Evolutionary conservation across 2,329 filamentous ascomycete species (phyloP), one percentile per base, ranked within the genome.

Genomic region (Sordariomycetes sp.): DNA sequence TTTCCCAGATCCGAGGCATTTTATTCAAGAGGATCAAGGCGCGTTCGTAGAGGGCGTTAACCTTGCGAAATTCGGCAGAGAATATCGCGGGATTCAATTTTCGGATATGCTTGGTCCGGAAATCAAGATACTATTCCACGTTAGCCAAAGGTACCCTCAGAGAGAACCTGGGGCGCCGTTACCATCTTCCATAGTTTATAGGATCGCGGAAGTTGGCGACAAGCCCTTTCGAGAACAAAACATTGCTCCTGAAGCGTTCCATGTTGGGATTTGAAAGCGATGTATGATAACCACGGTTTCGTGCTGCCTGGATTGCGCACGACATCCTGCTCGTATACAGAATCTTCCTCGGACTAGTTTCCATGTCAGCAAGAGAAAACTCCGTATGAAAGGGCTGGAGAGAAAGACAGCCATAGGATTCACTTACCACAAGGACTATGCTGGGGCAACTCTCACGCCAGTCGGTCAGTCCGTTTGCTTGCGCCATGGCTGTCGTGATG

Each of bases 161-260:
- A 12, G 15, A 42, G 22, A 2, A 24, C 10, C 12, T 59, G n/a
- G 57, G 56, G 3, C 34, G 36, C 52, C 64, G 72, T 59, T 73
- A 89, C 86, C 82, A 95, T 84, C 74, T 96, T 97, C 94, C 94
- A 99, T 54, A 99, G 78, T 75, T 99, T 99, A 76, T 96, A 99
- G 32, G 92, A 97, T 63, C 94, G 83, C 54, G 94, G 94, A 52
- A 99, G 80, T 65, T 95, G 87, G 61, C 82, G 78, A 70, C 92
- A 96, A 59, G 94, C 92, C 66, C 94, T 84, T 73, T 97, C 94
- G 74, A 97, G 87, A 42, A 90, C 80, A 63, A 82, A 84, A 10
- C 90, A 88, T 72, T 95, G 92, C 73, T 97, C 92, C 57, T 89
- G 82, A 51, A 89, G 67, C 52, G 81, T 89, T 64, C 91, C 92